Evolutionary conservation across 148 eudicot species (phyloP).

Genomic region (Rhododendron griersonianum): DNA sequence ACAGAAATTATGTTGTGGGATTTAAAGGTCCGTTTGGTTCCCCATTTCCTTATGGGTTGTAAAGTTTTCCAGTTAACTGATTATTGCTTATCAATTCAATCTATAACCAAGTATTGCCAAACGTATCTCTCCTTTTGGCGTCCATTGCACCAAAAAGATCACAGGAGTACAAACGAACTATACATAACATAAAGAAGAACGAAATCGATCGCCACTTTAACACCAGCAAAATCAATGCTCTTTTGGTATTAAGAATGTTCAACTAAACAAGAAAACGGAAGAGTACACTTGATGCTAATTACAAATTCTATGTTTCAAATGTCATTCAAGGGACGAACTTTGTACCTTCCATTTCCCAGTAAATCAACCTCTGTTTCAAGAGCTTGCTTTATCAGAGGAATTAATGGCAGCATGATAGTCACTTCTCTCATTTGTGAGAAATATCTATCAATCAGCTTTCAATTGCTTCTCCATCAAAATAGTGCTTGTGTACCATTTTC

Average conservation of each 20-base stretch:
- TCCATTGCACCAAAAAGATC: not conserved
- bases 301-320: conserved; percentile 11
- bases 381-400: not conserved
- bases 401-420: not conserved
- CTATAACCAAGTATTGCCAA: not conserved
- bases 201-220: not conserved
- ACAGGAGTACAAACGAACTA: not conserved
- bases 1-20: not conserved
- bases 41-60: not conserved
- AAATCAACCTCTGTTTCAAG: not conserved
- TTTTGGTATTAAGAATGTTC: not conserved
- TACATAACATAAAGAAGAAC: not conserved
- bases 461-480: conserved; percentile 28
- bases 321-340: not conserved
- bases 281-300: conserved; percentile 2
- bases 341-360: conserved; percentile 1
- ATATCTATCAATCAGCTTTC: conserved; percentile 25
- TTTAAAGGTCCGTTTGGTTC: not conserved
- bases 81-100: not conserved
- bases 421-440: not conserved
- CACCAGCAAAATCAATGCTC: not conserved
- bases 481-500: conserved; percentile 39
- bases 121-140: not conserved
- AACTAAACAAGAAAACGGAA: not conserved
- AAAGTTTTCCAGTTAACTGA: not conserved